Conservation (phyloP, 345 rosid genomes). For the Aegle marmelos region DNA sequence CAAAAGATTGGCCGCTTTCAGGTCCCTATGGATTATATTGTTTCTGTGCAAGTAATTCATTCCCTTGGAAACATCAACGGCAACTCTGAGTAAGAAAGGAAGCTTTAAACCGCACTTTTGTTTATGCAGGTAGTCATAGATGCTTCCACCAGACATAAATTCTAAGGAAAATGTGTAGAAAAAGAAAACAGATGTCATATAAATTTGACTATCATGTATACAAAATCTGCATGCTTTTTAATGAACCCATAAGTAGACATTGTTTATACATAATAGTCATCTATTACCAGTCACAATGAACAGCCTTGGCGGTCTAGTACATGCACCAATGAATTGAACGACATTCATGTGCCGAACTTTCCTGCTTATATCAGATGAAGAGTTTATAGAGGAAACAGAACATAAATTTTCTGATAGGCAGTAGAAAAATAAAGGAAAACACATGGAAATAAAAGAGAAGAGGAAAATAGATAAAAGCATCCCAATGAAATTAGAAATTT, state of each 20-base stretch:
- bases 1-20: conserved; percentile 73
- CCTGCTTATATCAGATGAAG: conserved; percentile 35
- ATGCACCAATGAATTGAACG: conserved; percentile 64
- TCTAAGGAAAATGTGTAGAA: conserved; percentile 26
- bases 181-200: neutral
- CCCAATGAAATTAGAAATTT: neutral
- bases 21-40: conserved; percentile 50
- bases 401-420: neutral
- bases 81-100: conserved; percentile 53
- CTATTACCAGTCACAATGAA: conserved; percentile 59
- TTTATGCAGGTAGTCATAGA: conserved; percentile 56
- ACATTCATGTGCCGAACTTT: conserved; percentile 60
- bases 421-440: neutral
- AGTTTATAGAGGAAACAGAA: neutral
- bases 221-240: neutral
- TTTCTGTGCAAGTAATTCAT: conserved; percentile 71
- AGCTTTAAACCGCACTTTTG: conserved; percentile 48
- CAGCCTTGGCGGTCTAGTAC: conserved; percentile 48
- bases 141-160: conserved; percentile 69
- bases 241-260: neutral
- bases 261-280: neutral
- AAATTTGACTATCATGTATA: neutral
- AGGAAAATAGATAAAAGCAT: neutral
- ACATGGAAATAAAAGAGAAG: conserved; percentile 6
- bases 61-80: conserved; percentile 64